Evolutionary conservation across 2,329 filamentous ascomycete species (phyloP).

Genomic region (Ceratocystiopsis minuta): DNA sequence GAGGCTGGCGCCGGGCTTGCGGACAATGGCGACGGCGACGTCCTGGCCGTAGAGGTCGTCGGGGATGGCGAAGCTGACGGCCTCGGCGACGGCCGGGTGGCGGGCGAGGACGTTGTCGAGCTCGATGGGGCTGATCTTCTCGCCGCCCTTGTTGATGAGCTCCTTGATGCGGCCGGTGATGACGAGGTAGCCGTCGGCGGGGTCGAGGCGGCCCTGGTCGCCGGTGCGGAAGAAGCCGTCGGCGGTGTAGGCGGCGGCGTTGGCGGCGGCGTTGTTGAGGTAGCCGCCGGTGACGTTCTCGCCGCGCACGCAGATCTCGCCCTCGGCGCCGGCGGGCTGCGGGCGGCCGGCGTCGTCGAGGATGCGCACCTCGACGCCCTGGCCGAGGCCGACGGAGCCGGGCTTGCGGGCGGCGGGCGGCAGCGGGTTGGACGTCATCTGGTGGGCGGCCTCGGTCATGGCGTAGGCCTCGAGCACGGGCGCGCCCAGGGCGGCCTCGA

Average conservation of each 20-base stretch:
- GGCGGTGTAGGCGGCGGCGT: conserved; percentile 53
- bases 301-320: conserved; percentile 67
- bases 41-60: conserved; percentile 76
- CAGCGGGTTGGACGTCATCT: conserved; percentile 63
- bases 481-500: conserved; percentile 58
- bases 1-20: conserved; percentile 44
- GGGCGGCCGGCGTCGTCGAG: conserved; percentile 52
- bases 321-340: conserved; percentile 50
- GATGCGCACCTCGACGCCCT: conserved; percentile 68
- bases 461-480: conserved; percentile 81
- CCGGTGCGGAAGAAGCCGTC: conserved; percentile 76
- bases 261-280: conserved; percentile 65
- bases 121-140: conserved; percentile 81
- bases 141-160: conserved; percentile 76
- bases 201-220: conserved; percentile 65
- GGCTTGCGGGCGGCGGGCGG: conserved; percentile 58
- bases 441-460: conserved; percentile 80
- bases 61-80: conserved; percentile 66
- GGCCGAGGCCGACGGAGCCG: conserved; percentile 65
- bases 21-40: conserved; percentile 56
- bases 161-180: conserved; percentile 91
- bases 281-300: conserved; percentile 76
- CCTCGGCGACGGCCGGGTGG: conserved; percentile 55
- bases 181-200: conserved; percentile 57
- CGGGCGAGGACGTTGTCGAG: conserved; percentile 67